Evolutionary conservation across 2,329 filamentous ascomycete species (phyloP).

Genomic region (Calonectria pteridis): DNA sequence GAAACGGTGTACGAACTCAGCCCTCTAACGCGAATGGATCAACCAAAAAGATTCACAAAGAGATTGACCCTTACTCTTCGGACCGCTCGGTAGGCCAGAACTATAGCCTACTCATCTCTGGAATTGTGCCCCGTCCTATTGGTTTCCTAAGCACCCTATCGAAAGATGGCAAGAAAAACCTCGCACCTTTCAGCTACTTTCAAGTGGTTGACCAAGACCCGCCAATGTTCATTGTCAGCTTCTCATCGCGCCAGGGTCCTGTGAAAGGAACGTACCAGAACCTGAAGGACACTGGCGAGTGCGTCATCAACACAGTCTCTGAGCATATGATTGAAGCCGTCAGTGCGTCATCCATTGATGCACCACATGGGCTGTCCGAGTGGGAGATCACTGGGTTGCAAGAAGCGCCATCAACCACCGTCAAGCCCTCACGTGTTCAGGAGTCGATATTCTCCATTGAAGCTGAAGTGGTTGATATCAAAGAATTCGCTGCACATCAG

Average conservation of each 20-base stretch:
- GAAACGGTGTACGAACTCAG: conserved; percentile 46
- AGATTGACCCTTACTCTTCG: conserved; percentile 82
- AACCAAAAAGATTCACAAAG: conserved; percentile 65
- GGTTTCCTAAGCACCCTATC: conserved; percentile 67
- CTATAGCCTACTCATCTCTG: conserved; percentile 88
- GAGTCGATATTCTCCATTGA: conserved; percentile 46
- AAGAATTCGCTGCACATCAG: conserved; percentile 39
- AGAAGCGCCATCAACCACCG: conserved; percentile 39
- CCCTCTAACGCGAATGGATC: neutral
- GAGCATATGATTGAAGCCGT: conserved; percentile 87
- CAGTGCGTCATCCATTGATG: conserved; percentile 79
- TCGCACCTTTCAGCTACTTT: conserved; percentile 87
- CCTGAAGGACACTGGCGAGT: conserved; percentile 76
- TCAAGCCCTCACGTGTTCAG: conserved; percentile 41
- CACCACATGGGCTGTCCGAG: conserved; percentile 79
- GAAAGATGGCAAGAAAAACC: conserved; percentile 73
- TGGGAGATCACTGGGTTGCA: conserved; percentile 75
- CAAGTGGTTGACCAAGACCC: conserved; percentile 86
- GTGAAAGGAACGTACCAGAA: conserved; percentile 85
- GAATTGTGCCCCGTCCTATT: conserved; percentile 84
- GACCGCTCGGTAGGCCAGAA: conserved; percentile 78
- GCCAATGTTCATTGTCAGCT: conserved; percentile 76
- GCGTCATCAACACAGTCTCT: conserved; percentile 83
- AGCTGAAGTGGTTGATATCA: conserved; percentile 45
- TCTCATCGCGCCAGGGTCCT: conserved; percentile 56